Base-by-base conservation (phyloP, 1,284 basidiomycete species). In the Boletus mariae region DNA sequence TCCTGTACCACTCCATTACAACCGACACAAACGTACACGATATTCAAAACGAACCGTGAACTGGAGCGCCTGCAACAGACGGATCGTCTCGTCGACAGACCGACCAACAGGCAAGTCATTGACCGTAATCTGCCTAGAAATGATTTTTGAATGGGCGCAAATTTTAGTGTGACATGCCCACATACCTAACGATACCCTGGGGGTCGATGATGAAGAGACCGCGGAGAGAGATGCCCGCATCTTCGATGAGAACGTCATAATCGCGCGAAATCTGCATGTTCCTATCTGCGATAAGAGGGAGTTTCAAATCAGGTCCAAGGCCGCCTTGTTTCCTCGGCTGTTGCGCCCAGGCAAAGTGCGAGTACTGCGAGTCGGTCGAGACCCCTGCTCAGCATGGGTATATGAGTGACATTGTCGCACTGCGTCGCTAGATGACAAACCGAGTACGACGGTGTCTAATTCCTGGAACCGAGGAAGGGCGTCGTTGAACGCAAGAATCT, bases 401-500 rank as follows among this genome's bases (percentile, higher is more conserved):
- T 49, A 8, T 29, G 26, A 29, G 28, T 29, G 15, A n/a, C 15
- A 5, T n/a, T 29, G 15, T 11, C 40, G 26, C 15, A 15, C 15
- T 29, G 37, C 3, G 41, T 26, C 11, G 13, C 8, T 28, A 15
- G 13, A 11, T 15, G 42, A 61, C 79, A 13, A 53, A 87, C 87
- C 86, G 57, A 94, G 80, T 48, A 95, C 85, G 52, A 78, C 77
- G 41, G 90, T 85, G 71, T 85, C 82, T 61, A 94, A 75, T 54
- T 79, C 79, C 52, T 82, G 75, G 77, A 95, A 93, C 61, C 81
- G 76, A 45, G 80, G 68, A 47, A 94, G 80, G 6, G 90, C 86
- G 59, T 90, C 87, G 71, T 94, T 93, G 80, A 94, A 95, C 1
- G 92, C 92, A 44, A 94, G 82, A 67, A 95, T 94, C 73, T 95